These are phyloP conservation scores for Priceomyces castillae DNA, from an alignment of 805 yeast genomes.

Conservation along the genomic window DNA sequence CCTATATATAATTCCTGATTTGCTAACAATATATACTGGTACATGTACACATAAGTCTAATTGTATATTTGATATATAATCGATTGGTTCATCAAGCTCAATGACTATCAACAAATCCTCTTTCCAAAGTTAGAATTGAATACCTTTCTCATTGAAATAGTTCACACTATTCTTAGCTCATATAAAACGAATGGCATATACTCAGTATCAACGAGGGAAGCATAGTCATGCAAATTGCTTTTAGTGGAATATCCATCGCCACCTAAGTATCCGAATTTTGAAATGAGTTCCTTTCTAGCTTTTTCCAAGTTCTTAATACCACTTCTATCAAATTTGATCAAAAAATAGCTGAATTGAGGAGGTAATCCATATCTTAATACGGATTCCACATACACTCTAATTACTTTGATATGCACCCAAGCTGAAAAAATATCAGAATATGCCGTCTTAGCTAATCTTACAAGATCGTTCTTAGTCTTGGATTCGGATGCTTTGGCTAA, in stretches of 20 bases:
- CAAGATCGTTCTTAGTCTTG: slow-evolving; percentile 69
- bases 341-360: slow-evolving; percentile 69
- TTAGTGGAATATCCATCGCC: slow-evolving; percentile 80
- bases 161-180: slow-evolving; percentile 38
- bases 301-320: slow-evolving; percentile 40
- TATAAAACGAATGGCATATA: slow-evolving; percentile 95
- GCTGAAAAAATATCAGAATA: slow-evolving; percentile 78
- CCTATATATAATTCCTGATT: too few relatives aligned
- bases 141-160: background rate
- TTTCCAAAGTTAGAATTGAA: slow-evolving; percentile 2
- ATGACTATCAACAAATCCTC: background rate
- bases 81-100: background rate
- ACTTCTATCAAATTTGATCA: slow-evolving; percentile 43
- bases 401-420: slow-evolving; percentile 87
- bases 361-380: slow-evolving; percentile 96
- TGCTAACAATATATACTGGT: too few relatives aligned
- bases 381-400: slow-evolving; percentile 87
- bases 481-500: slow-evolving; percentile 72
- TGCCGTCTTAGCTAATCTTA: slow-evolving; percentile 84
- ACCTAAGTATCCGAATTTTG: slow-evolving; percentile 83
- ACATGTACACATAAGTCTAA: background rate
- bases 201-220: slow-evolving; percentile 89
- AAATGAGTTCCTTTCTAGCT: slow-evolving; percentile 67
- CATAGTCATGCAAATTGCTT: slow-evolving; percentile 80
- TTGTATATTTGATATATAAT: background rate